Percentiles rank a stretch among this genome's conserved stretches.
Conservation (phyloP, 1,139 yeast genomes). For the Petasospora fabianii region DNA sequence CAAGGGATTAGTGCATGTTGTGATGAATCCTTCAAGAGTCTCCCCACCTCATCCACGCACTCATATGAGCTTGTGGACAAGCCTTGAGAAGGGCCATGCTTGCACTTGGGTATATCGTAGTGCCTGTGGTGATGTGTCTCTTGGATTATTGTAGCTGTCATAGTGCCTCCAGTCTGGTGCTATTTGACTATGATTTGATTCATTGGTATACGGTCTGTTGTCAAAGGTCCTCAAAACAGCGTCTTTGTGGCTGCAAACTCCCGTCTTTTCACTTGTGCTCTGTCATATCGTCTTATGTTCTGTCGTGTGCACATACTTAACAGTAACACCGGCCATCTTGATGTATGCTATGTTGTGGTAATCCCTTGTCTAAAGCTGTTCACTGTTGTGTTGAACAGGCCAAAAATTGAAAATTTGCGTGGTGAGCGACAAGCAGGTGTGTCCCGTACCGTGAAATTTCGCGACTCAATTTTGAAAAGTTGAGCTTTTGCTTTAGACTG, state of each 20-base stretch:
- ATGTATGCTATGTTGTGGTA: constrained; percentile 12
- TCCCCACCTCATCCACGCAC: too few species aligned
- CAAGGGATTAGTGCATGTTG: too few species aligned
- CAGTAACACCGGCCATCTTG: constrained; percentile 23
- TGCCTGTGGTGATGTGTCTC: too few species aligned
- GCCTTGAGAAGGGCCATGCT: too few species aligned
- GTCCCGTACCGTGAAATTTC: constrained; percentile 12
- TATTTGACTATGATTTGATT: background rate
- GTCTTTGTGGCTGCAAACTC: background rate
- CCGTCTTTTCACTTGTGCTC: background rate
- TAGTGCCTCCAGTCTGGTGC: too few species aligned
- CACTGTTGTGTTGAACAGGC: constrained; percentile 7
- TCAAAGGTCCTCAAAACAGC: background rate
- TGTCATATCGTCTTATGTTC: background rate
- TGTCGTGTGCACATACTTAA: constrained; percentile 15
- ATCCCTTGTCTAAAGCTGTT: background rate
- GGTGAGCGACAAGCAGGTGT: constrained; percentile 10
- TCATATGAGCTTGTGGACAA: too few species aligned
- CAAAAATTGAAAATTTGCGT: constrained; percentile 18
- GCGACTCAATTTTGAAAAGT: constrained; percentile 6
- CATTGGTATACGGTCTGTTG: background rate
- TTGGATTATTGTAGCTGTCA: too few species aligned
- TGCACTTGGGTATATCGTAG: too few species aligned
- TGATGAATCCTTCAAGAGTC: too few species aligned
- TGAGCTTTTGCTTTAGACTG: background rate